phyloP scores from a whole-genome alignment of 2,329 filamentous ascomycete genomes.

The Claviceps spartinae region DNA sequence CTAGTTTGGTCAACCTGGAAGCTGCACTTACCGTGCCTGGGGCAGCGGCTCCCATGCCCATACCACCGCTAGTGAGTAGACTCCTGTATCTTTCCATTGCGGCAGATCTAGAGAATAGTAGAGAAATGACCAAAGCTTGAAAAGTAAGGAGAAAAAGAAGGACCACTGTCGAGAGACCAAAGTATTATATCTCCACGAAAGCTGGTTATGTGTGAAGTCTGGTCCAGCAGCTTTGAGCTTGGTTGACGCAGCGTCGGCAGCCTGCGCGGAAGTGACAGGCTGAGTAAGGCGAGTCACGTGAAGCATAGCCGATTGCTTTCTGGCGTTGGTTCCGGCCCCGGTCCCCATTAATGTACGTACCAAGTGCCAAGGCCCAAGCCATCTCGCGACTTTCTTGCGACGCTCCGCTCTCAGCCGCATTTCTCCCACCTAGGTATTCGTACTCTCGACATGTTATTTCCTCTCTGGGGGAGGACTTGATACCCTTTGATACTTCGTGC shows the following conservation, averaged over 20 bases:
- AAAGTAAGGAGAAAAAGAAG: neutral
- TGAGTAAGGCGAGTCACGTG: constrained; percentile 12
- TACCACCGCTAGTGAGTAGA: constrained; percentile 67
- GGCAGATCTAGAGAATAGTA: constrained; percentile 2
- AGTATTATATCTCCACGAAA: neutral
- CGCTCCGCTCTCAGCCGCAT: neutral
- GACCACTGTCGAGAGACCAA: neutral
- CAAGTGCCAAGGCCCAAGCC: neutral
- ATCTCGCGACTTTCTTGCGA: constrained; percentile 2
- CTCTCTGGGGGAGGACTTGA: neutral
- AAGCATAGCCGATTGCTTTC: neutral
- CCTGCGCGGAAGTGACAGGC: constrained; percentile 6
- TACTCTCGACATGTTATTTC: neutral
- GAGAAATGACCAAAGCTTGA: neutral
- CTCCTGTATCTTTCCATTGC: constrained; percentile 85
- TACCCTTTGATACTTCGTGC: neutral
- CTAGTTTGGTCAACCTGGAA: neutral
- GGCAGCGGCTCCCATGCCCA: constrained; percentile 41
- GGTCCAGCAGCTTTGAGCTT: neutral
- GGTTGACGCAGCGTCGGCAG: constrained; percentile 8
- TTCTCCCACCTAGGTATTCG: neutral
- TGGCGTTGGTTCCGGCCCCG: no score
- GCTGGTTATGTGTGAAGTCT: neutral
- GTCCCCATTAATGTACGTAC: no score
- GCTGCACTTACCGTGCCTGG: constrained; percentile 25